A percentile compares a stretch with the other conserved stretches of the same genome.
Evolutionary conservation across 768 basidiomycete species (phyloP).

Genomic region (Tylopilus intermedius): DNA sequence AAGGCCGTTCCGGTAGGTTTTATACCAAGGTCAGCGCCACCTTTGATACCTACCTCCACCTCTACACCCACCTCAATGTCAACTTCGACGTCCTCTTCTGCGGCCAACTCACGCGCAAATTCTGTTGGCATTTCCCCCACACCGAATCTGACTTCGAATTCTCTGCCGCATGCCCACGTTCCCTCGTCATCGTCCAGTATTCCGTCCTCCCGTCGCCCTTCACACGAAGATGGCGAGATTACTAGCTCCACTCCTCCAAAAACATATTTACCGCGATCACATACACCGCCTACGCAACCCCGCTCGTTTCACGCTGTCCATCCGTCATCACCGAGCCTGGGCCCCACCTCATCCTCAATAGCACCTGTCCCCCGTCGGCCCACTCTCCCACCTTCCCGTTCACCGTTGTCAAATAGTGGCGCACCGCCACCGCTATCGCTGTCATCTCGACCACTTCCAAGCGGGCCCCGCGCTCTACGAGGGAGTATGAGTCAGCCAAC

Average conservation of each 20-base stretch:
- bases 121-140: constrained; percentile 18
- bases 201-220: constrained; percentile 26
- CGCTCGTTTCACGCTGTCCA: constrained; percentile 37
- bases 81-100: constrained; percentile 22
- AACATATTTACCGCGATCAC: constrained; percentile 34
- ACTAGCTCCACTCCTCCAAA: constrained; percentile 34
- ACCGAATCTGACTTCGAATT: neutral
- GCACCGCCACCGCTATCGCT: constrained; percentile 22
- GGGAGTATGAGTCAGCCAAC: constrained; percentile 23
- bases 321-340: constrained; percentile 22
- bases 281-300: constrained; percentile 45
- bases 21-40: neutral
- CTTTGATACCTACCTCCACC: constrained; percentile 7
- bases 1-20: neutral
- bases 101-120: constrained; percentile 23
- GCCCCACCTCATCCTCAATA: constrained; percentile 20
- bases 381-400: constrained; percentile 29
- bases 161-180: neutral
- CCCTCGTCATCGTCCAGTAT: constrained; percentile 7
- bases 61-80: constrained; percentile 17
- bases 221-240: constrained; percentile 55
- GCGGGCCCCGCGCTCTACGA: constrained; percentile 38
- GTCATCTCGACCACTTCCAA: constrained; percentile 33
- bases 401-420: constrained; percentile 23
- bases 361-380: constrained; percentile 27